Conservation (phyloP, 2,329 filamentous ascomycete species). For the Colletotrichum sp. region DNA sequence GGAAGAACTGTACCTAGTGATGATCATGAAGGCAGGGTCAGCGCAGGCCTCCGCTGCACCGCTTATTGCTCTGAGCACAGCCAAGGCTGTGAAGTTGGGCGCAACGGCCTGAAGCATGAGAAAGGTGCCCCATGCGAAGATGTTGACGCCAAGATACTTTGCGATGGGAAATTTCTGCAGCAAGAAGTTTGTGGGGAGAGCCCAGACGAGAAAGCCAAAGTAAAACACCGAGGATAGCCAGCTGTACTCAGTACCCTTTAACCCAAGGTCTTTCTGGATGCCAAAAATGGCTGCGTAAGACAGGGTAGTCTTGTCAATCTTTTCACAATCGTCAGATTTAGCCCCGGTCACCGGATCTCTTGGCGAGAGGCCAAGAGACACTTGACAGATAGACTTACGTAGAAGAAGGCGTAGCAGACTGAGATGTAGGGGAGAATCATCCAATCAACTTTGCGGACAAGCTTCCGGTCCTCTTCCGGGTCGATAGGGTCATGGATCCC, state of each 20-base stretch:
- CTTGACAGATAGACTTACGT: not conserved
- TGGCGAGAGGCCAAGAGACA: fast-evolving
- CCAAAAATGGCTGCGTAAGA: not conserved
- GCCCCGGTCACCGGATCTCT: not conserved
- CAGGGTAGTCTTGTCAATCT: not conserved
- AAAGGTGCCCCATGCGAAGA: not conserved
- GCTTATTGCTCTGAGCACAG: not conserved
- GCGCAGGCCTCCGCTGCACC: not conserved
- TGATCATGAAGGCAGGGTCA: not conserved
- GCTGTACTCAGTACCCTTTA: not conserved
- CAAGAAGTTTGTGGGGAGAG: not conserved
- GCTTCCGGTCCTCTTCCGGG: not conserved
- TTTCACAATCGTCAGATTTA: not conserved
- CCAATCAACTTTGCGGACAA: not conserved
- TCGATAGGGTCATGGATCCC: not conserved
- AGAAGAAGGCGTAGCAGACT: not conserved
- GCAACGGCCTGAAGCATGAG: not conserved
- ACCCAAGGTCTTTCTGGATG: not conserved
- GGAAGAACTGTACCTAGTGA: not conserved
- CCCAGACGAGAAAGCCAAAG: not conserved
- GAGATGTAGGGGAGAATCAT: not conserved
- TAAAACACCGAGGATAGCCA: not conserved
- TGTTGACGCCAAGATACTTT: not conserved
- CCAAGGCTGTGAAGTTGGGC: not conserved
- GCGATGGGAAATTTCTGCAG: not conserved